Evolutionary conservation across 2,329 filamentous ascomycete species (phyloP), one percentile per base, ranked within the genome.

Genomic region (Davidsoniella virescens): DNA sequence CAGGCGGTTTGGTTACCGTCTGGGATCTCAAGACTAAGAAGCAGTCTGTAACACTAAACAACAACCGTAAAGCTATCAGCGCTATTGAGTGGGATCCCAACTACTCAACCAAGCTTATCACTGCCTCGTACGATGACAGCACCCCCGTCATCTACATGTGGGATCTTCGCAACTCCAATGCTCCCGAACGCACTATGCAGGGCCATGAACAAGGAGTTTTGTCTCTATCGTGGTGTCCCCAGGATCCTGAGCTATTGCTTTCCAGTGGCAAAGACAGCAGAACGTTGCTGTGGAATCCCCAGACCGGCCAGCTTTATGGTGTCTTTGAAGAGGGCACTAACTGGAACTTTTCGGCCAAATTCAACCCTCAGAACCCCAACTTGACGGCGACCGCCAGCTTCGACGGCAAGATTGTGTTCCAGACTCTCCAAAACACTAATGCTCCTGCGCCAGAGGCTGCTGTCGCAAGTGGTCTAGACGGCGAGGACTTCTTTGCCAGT

Each of bases 11-110:
- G 60, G 88, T 96, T 36, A 96, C 92, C 2, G 90, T 98, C 16
- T 98, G 92, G 92, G 92, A 98, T 67, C 75, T 96, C 56, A 95
- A 94, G 71, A 87, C 86, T 10, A 96, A 94, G 76, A 95, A 94
- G 69, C 87, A 94, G 58, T 95, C 88, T 51, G 70, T 98, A 65
- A 95, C 88, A 36, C 72, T 98, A 56, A 98, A 95, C 71, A 92
- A 93, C 62, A 92, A 86, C 61, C 80, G 92, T 55, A 98, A 95
- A 68, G 75, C 88, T 49, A 87, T 96, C 60, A 95, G 88, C 65
- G 82, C 93, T 53, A 87, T 98, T 58, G 88, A 88, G 10, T 98
- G 92, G 92, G 92, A 98, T 60, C 93, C 92, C 1, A 86, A 92
- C 60, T 90, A 86, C 67, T 83, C 90, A 43, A 98, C 93, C 1